Base-by-base conservation (phyloP, 805 yeast genomes). In the Cyberlindnera euphorbiiphila region DNA sequence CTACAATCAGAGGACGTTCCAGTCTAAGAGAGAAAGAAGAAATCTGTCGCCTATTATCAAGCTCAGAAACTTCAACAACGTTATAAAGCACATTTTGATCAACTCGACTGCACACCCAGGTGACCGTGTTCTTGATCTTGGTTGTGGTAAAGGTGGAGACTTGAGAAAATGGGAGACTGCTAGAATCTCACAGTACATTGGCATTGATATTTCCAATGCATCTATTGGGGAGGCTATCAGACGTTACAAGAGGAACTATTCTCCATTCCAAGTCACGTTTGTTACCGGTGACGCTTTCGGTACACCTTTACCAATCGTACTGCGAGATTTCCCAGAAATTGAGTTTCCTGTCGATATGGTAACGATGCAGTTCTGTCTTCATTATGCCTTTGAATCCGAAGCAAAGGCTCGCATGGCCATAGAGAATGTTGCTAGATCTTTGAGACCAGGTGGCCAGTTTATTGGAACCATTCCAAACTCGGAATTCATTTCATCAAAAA, bases 131-230 rank as follows among this genome's bases (percentile, higher is more conserved):
- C 64, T 93, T 14, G 99, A 93, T 55, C 61, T 91, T 39, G 96
- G 96, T 12, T 89, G 98, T 62, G 99, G 99, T 11, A 94, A 93
- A 59, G 99, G 99, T 36, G 99, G 99, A 19, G 99, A 93, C 64
- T 65, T 93, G 53, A 77, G 83, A 50, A 93, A 93, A 59, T 91
- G 95, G 79, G 84, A 81, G 35, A 76, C 76, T 49, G 82, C 86
- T 1, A 66, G 74, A 15, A 74, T 86, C 3, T 71, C 76, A 16
- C 89, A 88, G 32, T 85, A 84, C 48, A 78, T 89, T 37, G 98
- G 98, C 2, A 71, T 93, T 20, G 99, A 93, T 61, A 81, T 93
- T 29, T 88, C 96, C 14, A 93, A 89, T 58, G 81, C 82, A 4
- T 85, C 96, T 6, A 79, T 93, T 35, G 68, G 72, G 35, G 96